Base-by-base conservation (phyloP, 2,329 filamentous ascomycete genomes). In the Stemphylium beticola region DNA sequence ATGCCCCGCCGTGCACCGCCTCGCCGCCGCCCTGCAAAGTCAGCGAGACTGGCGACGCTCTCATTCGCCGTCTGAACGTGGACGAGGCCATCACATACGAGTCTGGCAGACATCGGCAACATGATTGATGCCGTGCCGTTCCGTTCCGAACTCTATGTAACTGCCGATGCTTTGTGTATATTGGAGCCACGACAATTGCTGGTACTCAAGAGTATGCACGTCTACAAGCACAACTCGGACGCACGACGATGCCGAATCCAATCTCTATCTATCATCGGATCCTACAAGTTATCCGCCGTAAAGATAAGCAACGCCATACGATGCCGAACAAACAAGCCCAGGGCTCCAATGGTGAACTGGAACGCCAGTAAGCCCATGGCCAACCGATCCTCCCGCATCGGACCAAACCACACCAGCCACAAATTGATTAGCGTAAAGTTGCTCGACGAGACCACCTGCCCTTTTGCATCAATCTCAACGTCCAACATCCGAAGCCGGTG, bases 361-460 rank as follows among this genome's bases (percentile, higher is more conserved):
- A 97, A 83, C n/a, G 78, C 78, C 40, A 95, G 84, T 57, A 99
- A 83, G 74, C 95, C 91, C 71, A 86, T 80, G 22, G 92, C 91
- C 49, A 99, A 81, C 40, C 85, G 83, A 76, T 96, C 90, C 75
- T 99, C 95, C 58, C 90, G 85, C 82, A 96, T 85, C 2, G 95
- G 93, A 0, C 95, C 95, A 73, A 93, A 88, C 91, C 92, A 96
- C 46, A 98, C 91, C 58, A 99, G 81, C 93, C 93, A 99, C 51
- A 99, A 83, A 73, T 99, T 99, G 63, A 99, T 82, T 42, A 99
- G 84, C 8, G 95, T 99, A 60, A 99, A 83, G 76, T 99, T 99
- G 61, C 87, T 92, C 17, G 88, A 93, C 76, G 95, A 89, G 20
- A 86, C 79, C 65, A 98, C 89, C 62, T 82, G 78, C 8, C 90